These are phyloP conservation scores for Domatiomyces catenatus DNA, from an alignment of 2,329 filamentous ascomycete genomes.

Conservation along the genomic window DNA sequence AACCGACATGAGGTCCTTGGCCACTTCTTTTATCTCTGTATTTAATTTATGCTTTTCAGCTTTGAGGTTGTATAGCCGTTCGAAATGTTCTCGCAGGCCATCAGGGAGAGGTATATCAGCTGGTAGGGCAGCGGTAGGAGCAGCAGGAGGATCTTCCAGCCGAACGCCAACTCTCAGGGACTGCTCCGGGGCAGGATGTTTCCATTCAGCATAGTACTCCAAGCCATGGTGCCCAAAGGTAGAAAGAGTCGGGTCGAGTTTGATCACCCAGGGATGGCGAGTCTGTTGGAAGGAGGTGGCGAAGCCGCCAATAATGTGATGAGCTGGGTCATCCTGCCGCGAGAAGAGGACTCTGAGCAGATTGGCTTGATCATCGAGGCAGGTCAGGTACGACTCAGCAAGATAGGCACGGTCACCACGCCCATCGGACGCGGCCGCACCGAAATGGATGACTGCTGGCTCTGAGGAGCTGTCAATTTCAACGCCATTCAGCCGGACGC, in stretches of 20 bases:
- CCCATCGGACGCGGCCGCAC: slow-evolving; percentile 12
- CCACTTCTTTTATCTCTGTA: slow-evolving; percentile 17
- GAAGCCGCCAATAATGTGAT: slow-evolving; percentile 18
- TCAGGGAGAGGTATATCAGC: slow-evolving; percentile 1
- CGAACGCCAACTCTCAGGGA: slow-evolving; percentile 1
- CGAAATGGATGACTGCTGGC: slow-evolving; percentile 18
- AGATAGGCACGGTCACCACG: slow-evolving; percentile 8
- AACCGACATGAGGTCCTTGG: slow-evolving; percentile 18
- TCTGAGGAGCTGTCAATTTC: slow-evolving; percentile 10
- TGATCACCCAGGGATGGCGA: slow-evolving; percentile 18
- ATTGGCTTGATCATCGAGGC: slow-evolving; percentile 18
- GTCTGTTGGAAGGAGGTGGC: slow-evolving; percentile 21
- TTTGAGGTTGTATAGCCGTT: slow-evolving; percentile 18
- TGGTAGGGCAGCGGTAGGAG: slow-evolving; percentile 1
- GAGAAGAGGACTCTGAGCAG: slow-evolving; percentile 20
- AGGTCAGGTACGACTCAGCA: slow-evolving; percentile 19
- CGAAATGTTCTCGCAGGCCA: slow-evolving; percentile 16
- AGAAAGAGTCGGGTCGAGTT: slow-evolving; percentile 17
- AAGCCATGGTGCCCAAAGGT: slow-evolving; percentile 10
- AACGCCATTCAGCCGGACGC: slow-evolving; percentile 20
- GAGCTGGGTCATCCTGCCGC: slow-evolving; percentile 12
- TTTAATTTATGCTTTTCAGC: slow-evolving; percentile 17
- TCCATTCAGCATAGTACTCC: slow-evolving; percentile 16
- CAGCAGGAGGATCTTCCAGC: neutral
- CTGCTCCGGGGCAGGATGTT: slow-evolving; percentile 6